A percentile compares a stretch with the other conserved stretches of the same genome.
Conservation (phyloP, 352 stramenopile species). For the Phytophthora pistaciae region DNA sequence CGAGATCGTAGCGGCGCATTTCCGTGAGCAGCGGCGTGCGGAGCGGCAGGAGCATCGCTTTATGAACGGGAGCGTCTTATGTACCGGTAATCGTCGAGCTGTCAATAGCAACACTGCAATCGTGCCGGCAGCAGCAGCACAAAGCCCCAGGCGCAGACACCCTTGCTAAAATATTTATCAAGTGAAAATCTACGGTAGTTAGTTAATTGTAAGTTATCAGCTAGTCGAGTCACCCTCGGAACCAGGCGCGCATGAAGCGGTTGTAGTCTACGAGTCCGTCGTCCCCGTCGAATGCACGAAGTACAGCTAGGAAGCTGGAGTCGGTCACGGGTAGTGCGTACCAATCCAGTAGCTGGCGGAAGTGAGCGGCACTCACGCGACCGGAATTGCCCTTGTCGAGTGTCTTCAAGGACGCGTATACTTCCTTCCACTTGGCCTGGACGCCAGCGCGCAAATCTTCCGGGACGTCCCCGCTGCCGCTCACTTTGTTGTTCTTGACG, state of each 20-base stretch:
- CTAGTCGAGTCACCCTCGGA: constrained; percentile 26
- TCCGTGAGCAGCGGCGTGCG: constrained; percentile 47
- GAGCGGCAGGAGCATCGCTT: constrained; percentile 51
- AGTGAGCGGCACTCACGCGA: constrained; percentile 65
- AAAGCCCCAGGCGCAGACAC: constrained; percentile 23
- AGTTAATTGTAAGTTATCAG: not conserved
- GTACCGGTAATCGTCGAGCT: constrained; percentile 5
- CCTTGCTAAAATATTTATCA: constrained; percentile 32
- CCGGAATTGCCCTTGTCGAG: constrained; percentile 66
- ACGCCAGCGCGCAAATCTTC: constrained; percentile 60
- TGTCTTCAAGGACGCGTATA: constrained; percentile 76
- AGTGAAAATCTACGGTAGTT: constrained; percentile 2
- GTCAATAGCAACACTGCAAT: not conserved
- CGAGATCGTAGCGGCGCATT: constrained; percentile 51
- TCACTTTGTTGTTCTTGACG: constrained; percentile 16
- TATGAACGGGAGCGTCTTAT: constrained; percentile 31
- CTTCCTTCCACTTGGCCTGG: constrained; percentile 75
- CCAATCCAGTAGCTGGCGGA: constrained; percentile 81
- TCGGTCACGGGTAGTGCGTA: constrained; percentile 65
- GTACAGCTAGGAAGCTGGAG: constrained; percentile 57
- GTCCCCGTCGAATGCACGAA: constrained; percentile 72
- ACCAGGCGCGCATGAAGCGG: constrained; percentile 74
- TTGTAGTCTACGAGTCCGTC: constrained; percentile 81
- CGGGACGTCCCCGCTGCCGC: constrained; percentile 29
- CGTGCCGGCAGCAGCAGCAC: not conserved